These are phyloP conservation scores for Cadophora malorum DNA, from an alignment of 2,329 filamentous ascomycete genomes.

Conservation along the genomic window DNA sequence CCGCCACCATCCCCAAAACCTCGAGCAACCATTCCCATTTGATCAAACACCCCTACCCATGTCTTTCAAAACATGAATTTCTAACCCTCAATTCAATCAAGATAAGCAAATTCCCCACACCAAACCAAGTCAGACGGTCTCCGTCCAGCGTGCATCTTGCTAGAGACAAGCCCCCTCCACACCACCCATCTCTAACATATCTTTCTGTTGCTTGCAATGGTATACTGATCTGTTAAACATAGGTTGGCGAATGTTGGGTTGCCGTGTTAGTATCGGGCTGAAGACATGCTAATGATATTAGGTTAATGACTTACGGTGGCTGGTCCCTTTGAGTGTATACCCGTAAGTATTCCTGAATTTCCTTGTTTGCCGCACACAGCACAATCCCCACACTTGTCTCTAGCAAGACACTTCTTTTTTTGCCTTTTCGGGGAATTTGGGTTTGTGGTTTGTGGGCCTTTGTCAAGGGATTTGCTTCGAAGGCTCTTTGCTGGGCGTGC, in stretches of 20 bases:
- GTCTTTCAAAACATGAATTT: neutral
- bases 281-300: neutral
- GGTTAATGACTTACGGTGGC: neutral
- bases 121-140: neutral
- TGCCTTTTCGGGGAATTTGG: neutral
- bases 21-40: neutral
- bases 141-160: neutral
- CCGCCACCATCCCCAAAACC: neutral
- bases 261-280: no score
- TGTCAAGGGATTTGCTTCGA: neutral
- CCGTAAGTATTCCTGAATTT: neutral
- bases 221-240: neutral
- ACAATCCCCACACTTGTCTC: neutral
- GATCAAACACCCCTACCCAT: neutral
- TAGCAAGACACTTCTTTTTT: neutral
- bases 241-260: no score
- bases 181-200: neutral
- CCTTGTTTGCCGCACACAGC: neutral
- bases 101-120: neutral
- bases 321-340: neutral
- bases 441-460: neutral
- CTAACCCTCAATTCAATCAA: neutral
- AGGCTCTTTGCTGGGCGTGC: neutral
- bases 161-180: neutral
- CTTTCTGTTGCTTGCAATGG: neutral